A percentile compares a stretch with the other conserved stretches of the same genome.
Evolutionary conservation across 2,329 filamentous ascomycete species (phyloP).

Genomic region (Curvularia verruculosa): DNA sequence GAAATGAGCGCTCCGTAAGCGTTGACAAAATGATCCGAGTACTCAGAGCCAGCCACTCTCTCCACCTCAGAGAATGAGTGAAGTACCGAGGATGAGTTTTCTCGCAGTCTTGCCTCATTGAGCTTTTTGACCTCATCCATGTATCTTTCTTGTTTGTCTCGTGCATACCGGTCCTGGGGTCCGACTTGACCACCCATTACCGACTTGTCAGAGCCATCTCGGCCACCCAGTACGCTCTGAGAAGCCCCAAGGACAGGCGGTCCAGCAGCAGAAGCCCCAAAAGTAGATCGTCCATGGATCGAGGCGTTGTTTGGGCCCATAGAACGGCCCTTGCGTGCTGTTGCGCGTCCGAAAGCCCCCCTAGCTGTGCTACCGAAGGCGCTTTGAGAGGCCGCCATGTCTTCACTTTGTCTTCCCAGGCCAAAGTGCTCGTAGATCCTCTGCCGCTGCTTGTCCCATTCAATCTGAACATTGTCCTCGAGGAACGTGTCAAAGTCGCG

Average conservation of each 20-base stretch:
- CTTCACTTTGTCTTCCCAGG: conserved; percentile 61
- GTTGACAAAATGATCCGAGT: conserved; percentile 76
- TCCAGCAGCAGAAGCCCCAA: conserved; percentile 69
- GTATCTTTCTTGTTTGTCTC: conserved; percentile 84
- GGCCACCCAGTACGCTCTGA: conserved; percentile 62
- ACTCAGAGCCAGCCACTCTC: conserved; percentile 70
- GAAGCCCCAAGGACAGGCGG: conserved; percentile 86
- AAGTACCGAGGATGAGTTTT: conserved; percentile 73
- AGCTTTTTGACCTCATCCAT: conserved; percentile 79
- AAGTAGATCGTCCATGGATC: conserved; percentile 49
- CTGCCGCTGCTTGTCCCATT: conserved; percentile 93
- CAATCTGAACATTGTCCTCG: conserved; percentile 91
- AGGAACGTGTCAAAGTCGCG: conserved; percentile 92
- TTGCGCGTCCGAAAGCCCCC: conserved; percentile 61
- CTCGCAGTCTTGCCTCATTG: conserved; percentile 73
- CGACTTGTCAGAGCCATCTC: conserved; percentile 68
- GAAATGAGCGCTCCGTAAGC: conserved; percentile 82
- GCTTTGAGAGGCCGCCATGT: conserved; percentile 46
- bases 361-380: conserved; percentile 43
- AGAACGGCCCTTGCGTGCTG: conserved; percentile 48
- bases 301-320: conserved; percentile 46
- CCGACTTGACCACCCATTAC: conserved; percentile 54
- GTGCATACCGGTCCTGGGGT: conserved; percentile 75
- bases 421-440: conserved; percentile 97
- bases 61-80: conserved; percentile 78